Base-by-base conservation (phyloP, 352 stramenopile genomes). In the Phytophthora litchii region DNA sequence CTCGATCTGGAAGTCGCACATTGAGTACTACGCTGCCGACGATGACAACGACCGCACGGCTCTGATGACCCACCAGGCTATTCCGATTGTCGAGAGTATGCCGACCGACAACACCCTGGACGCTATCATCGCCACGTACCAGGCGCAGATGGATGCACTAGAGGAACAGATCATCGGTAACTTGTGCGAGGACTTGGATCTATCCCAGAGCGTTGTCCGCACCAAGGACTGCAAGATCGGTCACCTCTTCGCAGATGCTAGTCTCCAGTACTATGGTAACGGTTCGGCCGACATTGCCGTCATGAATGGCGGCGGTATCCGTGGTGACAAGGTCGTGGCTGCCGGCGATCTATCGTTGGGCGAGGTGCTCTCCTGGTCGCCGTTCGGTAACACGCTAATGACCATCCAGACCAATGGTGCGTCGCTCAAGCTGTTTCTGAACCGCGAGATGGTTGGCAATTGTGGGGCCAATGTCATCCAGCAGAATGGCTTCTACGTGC, bases 241-340 rank as follows among this genome's bases (percentile, higher is more conserved):
- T 2, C 63, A 78, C 62, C 55, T 89, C 31, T 89, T 89, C 41
- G 67, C 74, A 0, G 72, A 92, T 37, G 70, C 74, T 2, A 62
- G 63, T 19, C 61, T 72, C 31, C 49, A 69, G 43, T 89, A 76
- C 50, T 89, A 92, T 56, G 72, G 71, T n/a, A 59, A 71, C 12
- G 64, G 52, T 21, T 74, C 63, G 14, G 81, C 67, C 23, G 82
- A 91, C 41, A 67, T 83, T 23, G 54, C 76, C 10, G 58, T 88
- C 47, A 85, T 78, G 60, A 91, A 89, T 69, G 82, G 79, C 11
- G 82, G 82, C 16, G 69, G 76, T 3, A 91, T 91, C 44, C 82
- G 82, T 44, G 81, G 73, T 0, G 78, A 91, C 62, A 84, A 74
- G 58, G 38, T 88, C 17, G 75, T 87, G 38, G 50, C 76, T 8